Conservation (phyloP, 176 grass and related monocot species). For the Eremochloa ophiuroides region DNA sequence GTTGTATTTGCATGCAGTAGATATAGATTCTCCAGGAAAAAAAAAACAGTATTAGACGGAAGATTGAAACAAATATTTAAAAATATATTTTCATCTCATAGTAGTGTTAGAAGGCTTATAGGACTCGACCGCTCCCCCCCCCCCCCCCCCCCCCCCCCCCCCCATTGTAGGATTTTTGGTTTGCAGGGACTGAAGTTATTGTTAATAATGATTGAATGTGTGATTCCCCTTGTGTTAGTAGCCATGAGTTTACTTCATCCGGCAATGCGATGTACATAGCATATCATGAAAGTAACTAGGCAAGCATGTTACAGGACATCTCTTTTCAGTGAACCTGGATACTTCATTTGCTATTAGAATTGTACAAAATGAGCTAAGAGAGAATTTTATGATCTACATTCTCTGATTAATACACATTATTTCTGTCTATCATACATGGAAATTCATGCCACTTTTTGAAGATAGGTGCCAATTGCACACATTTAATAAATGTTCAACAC, state of each 20-base stretch:
- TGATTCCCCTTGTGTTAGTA: not conserved
- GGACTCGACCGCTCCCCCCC: too few species aligned
- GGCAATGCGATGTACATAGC: not conserved
- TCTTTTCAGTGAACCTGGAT: not conserved
- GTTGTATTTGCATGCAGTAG: not conserved
- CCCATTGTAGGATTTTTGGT: not conserved
- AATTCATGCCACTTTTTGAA: not conserved
- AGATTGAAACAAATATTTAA: not conserved
- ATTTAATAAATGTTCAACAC: not conserved
- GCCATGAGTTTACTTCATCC: not conserved
- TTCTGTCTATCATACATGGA: not conserved
- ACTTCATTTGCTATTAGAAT: not conserved
- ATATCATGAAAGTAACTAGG: not conserved
- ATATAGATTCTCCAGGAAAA: not conserved
- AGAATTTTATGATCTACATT: not conserved
- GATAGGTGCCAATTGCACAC: not conserved
- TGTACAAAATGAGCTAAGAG: not conserved
- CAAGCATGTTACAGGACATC: not conserved
- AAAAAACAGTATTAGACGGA: not conserved
- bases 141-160: too few species aligned
- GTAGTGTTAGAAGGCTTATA: not conserved
- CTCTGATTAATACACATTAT: not conserved
- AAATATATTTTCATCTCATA: not conserved
- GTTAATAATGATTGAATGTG: not conserved
- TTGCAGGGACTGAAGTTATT: not conserved